These are phyloP conservation scores for Boletus vermiculosoides DNA, from an alignment of 768 basidiomycete species.

Conservation along the genomic window DNA sequence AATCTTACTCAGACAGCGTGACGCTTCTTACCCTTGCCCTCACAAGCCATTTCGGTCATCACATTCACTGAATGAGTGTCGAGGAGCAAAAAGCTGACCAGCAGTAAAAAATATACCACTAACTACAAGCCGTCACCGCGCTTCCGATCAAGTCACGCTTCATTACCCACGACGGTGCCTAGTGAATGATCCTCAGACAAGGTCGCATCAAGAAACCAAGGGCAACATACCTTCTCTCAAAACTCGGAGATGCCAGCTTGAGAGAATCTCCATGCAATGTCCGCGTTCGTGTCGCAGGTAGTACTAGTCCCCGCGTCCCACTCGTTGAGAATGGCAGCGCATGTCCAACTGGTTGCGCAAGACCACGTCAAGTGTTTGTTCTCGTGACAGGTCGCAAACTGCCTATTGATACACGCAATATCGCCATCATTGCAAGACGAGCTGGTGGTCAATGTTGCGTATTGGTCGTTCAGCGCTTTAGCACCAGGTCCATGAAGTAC, in stretches of 20 bases:
- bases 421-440: conserved; percentile 21
- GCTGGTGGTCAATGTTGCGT: conserved; percentile 11
- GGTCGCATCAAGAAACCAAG: not conserved
- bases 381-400: conserved; percentile 18
- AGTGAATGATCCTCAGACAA: not conserved
- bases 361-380: conserved; percentile 10
- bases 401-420: conserved; percentile 18
- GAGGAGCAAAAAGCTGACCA: conserved; percentile 7
- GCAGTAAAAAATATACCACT: conserved; percentile 10
- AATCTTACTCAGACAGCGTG: not conserved
- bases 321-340: conserved; percentile 27
- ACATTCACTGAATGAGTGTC: conserved; percentile 13
- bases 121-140: conserved; percentile 9
- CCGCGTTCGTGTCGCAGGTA: conserved; percentile 15
- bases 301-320: conserved; percentile 17
- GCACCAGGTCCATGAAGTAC: conserved; percentile 20
- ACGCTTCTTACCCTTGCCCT: not conserved
- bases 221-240: conserved; percentile 8
- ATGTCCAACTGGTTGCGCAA: conserved; percentile 15
- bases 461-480: conserved; percentile 26
- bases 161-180: not conserved
- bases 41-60: not conserved
- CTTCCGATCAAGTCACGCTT: conserved; percentile 9
- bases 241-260: conserved; percentile 20
- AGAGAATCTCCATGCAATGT: conserved; percentile 20